Percentiles rank a stretch among this genome's conserved stretches.
phyloP scores from a whole-genome alignment of 2,329 filamentous ascomycete species.

The Talaromyces sp. region DNA sequence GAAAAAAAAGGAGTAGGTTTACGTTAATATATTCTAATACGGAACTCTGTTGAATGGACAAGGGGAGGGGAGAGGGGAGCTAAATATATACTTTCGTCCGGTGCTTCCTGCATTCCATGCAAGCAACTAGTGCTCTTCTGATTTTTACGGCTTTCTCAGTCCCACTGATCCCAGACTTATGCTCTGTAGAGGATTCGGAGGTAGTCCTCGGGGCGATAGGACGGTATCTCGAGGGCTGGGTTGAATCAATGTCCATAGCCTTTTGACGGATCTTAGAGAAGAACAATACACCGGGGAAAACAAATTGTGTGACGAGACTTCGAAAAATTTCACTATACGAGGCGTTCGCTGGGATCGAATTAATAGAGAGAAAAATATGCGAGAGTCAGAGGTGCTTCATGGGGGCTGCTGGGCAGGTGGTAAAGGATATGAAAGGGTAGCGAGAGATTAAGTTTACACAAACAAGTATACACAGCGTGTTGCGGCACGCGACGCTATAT shows the following conservation, averaged over 20 bases:
- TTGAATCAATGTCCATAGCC: not conserved
- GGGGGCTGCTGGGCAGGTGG: not conserved
- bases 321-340: not conserved
- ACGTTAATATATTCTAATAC: not conserved
- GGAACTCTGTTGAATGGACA: not conserved
- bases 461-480: not conserved
- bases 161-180: not conserved
- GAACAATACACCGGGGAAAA: not conserved
- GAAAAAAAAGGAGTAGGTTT: not conserved
- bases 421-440: not conserved
- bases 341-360: not conserved
- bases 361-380: not conserved
- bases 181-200: not conserved
- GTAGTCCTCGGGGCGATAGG: not conserved
- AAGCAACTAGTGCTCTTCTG: not conserved
- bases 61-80: not conserved
- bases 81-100: not conserved
- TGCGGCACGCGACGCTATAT: not conserved
- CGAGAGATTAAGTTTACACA: not conserved
- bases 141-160: not conserved
- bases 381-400: not conserved
- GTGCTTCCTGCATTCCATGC: not conserved
- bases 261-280: not conserved
- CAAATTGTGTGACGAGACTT: not conserved
- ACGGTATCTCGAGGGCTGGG: not conserved